Conservation (phyloP, 2,329 filamentous ascomycete genomes). For the Pezicula radicicola region DNA sequence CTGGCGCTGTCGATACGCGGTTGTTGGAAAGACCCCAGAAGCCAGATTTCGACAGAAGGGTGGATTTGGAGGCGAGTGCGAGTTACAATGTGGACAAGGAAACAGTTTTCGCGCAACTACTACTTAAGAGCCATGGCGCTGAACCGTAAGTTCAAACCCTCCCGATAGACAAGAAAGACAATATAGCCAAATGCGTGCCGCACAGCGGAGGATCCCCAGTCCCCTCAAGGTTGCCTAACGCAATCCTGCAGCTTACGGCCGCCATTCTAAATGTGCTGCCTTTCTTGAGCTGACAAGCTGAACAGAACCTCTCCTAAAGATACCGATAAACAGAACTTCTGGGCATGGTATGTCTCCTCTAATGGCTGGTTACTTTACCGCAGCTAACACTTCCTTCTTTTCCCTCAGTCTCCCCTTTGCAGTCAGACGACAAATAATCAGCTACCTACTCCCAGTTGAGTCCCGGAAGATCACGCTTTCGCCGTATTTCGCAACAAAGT, state of each 20-base stretch:
- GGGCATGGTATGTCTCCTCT: background rate
- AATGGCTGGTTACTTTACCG: background rate
- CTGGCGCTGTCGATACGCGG: background rate
- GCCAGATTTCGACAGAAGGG: constrained; percentile 10
- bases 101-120: background rate
- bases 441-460: constrained; percentile 19
- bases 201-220: too few species aligned
- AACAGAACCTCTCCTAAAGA: too few species aligned
- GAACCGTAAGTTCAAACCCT: too few species aligned
- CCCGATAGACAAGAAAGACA: too few species aligned
- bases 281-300: too few species aligned
- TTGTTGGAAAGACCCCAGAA: background rate
- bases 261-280: too few species aligned
- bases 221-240: too few species aligned
- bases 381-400: constrained; percentile 1
- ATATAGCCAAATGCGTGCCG: too few species aligned
- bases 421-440: constrained; percentile 23
- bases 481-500: constrained; percentile 18
- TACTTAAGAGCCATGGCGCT: background rate
- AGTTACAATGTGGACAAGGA: too few species aligned
- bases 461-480: constrained; percentile 20
- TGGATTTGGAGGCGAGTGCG: constrained; percentile 7
- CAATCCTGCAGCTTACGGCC: too few species aligned
- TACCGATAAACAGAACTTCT: too few species aligned
- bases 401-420: constrained; percentile 14